Evolutionary conservation across 257 asterid genomes (phyloP).

Genomic region (Eustoma russellianum): DNA sequence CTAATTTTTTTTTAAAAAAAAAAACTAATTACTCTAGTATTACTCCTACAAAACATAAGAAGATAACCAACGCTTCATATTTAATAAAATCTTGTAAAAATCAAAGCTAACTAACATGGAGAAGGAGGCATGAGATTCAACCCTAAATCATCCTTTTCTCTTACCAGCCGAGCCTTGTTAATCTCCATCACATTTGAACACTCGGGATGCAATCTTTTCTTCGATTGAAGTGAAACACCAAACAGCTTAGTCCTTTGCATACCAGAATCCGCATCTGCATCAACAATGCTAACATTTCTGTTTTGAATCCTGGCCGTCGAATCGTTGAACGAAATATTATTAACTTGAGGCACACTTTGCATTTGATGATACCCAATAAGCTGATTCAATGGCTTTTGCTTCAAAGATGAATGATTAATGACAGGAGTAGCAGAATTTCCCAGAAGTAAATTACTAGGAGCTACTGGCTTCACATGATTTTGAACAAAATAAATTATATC

Average conservation of each 20-base stretch:
- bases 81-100: slow-evolving; percentile 5
- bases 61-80: neutral
- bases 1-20: too few species aligned
- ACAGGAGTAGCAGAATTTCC: slow-evolving; percentile 12
- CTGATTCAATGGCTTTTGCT: slow-evolving; percentile 35
- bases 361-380: slow-evolving; percentile 15
- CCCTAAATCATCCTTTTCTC: slow-evolving; percentile 66
- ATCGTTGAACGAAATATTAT: slow-evolving; percentile 12
- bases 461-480: slow-evolving; percentile 80
- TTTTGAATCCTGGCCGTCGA: slow-evolving; percentile 8
- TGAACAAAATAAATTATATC: slow-evolving; percentile 91
- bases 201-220: slow-evolving; percentile 72
- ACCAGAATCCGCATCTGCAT: slow-evolving; percentile 22
- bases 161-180: slow-evolving; percentile 57
- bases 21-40: neutral
- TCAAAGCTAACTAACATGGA: slow-evolving; percentile 34
- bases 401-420: slow-evolving; percentile 11
- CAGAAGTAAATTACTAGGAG: slow-evolving; percentile 34
- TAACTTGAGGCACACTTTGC: slow-evolving; percentile 15
- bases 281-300: slow-evolving; percentile 34
- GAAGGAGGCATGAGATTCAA: slow-evolving; percentile 78
- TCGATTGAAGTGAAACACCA: slow-evolving; percentile 67
- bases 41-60: neutral
- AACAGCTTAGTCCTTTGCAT: slow-evolving; percentile 49
- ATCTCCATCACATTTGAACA: slow-evolving; percentile 32